These are phyloP conservation scores for Noccaea caerulescens DNA, from an alignment of 345 rosid species.

Conservation along the genomic window DNA sequence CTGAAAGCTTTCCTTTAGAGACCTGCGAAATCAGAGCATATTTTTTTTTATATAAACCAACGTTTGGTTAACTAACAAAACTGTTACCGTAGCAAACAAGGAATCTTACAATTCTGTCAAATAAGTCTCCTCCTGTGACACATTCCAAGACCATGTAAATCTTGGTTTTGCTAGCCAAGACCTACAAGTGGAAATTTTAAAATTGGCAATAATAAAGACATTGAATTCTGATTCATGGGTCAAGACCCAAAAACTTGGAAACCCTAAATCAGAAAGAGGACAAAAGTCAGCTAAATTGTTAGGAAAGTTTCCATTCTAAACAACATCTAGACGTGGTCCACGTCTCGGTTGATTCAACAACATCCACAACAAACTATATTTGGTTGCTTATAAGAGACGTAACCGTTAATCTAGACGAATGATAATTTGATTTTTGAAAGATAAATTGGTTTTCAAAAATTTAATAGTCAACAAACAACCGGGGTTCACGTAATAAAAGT, in stretches of 20 bases:
- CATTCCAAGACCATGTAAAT: constrained; percentile 86
- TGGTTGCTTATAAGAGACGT: constrained; percentile 27
- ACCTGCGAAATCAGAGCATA: constrained; percentile 50
- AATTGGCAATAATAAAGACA: neutral
- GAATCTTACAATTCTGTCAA: constrained; percentile 71
- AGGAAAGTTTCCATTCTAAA: neutral
- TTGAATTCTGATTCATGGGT: neutral
- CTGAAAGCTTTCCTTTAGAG: constrained; percentile 61
- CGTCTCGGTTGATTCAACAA: constrained; percentile 9
- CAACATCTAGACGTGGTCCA: constrained; percentile 3
- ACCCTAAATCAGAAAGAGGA: neutral
- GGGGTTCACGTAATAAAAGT: constrained; percentile 4
- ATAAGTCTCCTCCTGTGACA: constrained; percentile 85
- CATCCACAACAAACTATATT: neutral
- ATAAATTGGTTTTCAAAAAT: neutral
- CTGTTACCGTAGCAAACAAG: neutral
- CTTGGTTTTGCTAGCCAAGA: constrained; percentile 86
- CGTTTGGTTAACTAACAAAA: neutral
- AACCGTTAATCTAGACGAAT: neutral
- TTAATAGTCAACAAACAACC: constrained; percentile 7
- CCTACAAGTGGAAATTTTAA: constrained; percentile 49
- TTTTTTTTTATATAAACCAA: neutral
- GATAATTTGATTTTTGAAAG: too few species aligned
- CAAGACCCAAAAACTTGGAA: neutral
- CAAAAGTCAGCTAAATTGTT: neutral